Conservation (phyloP, 2,329 filamentous ascomycete genomes). For the Lasiodiplodia citricola region DNA sequence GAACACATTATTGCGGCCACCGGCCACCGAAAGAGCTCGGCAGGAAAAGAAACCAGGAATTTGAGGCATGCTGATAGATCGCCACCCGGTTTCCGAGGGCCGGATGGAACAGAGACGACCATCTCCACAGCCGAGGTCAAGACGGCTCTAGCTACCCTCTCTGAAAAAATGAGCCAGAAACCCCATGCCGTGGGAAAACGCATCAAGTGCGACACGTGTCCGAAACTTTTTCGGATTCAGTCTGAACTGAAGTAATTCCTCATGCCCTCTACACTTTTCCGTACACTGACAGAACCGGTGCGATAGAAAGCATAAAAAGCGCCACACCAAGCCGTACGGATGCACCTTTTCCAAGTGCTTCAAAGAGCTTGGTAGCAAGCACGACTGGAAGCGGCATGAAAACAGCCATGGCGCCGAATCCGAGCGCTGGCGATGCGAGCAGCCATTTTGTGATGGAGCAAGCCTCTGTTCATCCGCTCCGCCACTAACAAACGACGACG, state of each 20-base stretch:
- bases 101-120: constrained; percentile 9
- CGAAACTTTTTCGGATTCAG: constrained; percentile 35
- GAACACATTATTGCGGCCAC: not conserved
- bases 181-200: constrained; percentile 26
- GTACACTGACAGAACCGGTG: not conserved
- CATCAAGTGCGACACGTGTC: constrained; percentile 36
- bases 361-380: constrained; percentile 86
- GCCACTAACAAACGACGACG: not conserved
- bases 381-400: constrained; percentile 93
- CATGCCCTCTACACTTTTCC: not conserved
- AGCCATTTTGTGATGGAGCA: constrained; percentile 32
- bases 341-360: constrained; percentile 75
- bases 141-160: constrained; percentile 35
- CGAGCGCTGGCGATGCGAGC: constrained; percentile 74
- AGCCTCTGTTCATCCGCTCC: not conserved
- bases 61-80: not conserved
- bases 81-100: not conserved
- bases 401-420: constrained; percentile 75
- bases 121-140: constrained; percentile 35
- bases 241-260: constrained; percentile 48
- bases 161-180: constrained; percentile 31
- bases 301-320: constrained; percentile 78
- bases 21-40: not conserved
- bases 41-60: not conserved
- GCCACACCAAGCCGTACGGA: constrained; percentile 79